phyloP scores from a whole-genome alignment of 2,329 filamentous ascomycete species.

The Venturiaceae sp. region DNA sequence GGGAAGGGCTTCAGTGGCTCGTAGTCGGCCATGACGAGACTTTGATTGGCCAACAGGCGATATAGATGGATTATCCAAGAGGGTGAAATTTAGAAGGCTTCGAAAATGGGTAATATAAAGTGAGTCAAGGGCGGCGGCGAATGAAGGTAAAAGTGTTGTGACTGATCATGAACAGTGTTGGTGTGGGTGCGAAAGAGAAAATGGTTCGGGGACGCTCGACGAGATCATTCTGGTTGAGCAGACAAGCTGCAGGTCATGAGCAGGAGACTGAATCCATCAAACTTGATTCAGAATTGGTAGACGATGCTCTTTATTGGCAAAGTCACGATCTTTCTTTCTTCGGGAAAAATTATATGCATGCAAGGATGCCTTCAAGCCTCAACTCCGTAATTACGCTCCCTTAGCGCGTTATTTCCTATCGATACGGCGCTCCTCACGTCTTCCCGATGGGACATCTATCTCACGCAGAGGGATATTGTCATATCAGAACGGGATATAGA shows the following conservation, averaged over 20 bases:
- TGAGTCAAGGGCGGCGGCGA: too few relatives aligned
- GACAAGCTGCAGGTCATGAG: too few relatives aligned
- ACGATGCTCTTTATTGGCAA: background rate
- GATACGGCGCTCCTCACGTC: background rate
- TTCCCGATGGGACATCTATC: background rate
- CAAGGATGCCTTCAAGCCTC: too few relatives aligned
- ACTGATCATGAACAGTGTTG: background rate
- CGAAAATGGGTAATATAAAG: background rate
- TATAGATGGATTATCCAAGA: background rate
- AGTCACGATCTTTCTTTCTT: background rate
- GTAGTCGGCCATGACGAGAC: background rate
- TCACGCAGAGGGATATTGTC: background rate
- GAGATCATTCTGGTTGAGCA: background rate
- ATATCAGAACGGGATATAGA: background rate
- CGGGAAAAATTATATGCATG: background rate
- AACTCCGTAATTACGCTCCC: background rate
- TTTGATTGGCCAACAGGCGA: background rate
- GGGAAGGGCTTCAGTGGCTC: background rate
- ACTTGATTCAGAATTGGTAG: background rate
- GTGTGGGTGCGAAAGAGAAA: background rate
- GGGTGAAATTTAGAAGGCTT: background rate
- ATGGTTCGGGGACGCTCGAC: too few relatives aligned
- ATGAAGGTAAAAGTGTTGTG: too few relatives aligned
- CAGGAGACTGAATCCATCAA: background rate
- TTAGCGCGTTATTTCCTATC: background rate